These are phyloP conservation scores for Waltergamsia citrina DNA, from an alignment of 2,329 filamentous ascomycete genomes.

Conservation along the genomic window DNA sequence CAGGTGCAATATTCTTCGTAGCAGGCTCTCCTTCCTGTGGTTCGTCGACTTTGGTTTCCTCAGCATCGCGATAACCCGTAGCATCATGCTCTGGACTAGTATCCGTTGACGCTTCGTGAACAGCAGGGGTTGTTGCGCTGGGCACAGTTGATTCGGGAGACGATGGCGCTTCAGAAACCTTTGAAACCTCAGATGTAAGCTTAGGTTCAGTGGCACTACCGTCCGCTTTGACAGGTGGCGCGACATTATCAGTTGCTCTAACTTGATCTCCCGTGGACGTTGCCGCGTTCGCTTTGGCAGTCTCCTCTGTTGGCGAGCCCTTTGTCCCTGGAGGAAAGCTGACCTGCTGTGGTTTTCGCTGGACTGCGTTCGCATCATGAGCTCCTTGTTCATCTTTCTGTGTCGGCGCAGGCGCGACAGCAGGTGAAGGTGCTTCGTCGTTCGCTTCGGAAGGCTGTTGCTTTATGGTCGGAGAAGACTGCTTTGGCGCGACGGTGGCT, in stretches of 20 bases:
- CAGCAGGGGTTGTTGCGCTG: conserved; percentile 63
- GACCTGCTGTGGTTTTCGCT: conserved; percentile 15
- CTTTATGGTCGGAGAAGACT: background rate
- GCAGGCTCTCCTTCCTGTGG: background rate
- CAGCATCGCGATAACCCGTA: conserved; percentile 41
- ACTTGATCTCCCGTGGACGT: no score
- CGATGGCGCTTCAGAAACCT: conserved; percentile 34
- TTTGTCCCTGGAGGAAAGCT: conserved; percentile 21
- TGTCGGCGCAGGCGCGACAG: conserved; percentile 7
- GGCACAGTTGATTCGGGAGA: conserved; percentile 60
- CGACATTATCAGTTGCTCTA: no score
- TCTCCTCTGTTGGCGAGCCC: conserved; percentile 8
- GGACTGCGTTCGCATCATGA: conserved; percentile 2
- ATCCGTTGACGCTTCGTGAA: conserved; percentile 59
- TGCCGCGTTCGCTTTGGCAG: background rate
- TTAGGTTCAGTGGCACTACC: background rate
- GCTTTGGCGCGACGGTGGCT: background rate
- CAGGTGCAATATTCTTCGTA: background rate
- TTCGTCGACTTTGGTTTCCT: conserved; percentile 24
- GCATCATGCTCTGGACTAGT: conserved; percentile 66
- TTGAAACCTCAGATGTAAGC: conserved; percentile 20
- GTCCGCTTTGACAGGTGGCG: background rate
- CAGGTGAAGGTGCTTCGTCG: background rate
- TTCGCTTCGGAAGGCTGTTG: background rate
- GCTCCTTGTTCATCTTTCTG: background rate